Percentiles rank a stretch among this genome's conserved stretches.
Evolutionary conservation across 169 alveolate genomes (phyloP).

Genomic region (Toxoplasma gondii): DNA sequence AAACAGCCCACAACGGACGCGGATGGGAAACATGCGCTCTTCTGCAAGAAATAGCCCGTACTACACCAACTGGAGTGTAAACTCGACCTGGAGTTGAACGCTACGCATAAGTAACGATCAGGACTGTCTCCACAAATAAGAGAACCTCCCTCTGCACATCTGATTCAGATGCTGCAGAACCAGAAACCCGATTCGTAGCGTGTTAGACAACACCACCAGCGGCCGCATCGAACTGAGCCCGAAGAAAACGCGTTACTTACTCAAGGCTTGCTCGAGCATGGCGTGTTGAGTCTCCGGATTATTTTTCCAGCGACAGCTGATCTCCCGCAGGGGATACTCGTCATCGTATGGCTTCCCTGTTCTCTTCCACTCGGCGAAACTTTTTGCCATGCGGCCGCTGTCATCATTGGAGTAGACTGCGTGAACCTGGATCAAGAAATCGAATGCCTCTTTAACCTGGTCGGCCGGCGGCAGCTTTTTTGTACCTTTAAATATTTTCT

Average conservation of each 20-base stretch:
- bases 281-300: background rate
- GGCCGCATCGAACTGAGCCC: no score
- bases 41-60: no score
- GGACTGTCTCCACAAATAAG: no score
- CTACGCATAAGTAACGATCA: no score
- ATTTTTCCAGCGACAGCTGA: background rate
- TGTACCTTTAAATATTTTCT: background rate
- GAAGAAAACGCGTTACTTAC: background rate
- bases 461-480: background rate
- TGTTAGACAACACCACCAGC: no score
- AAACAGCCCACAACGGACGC: background rate
- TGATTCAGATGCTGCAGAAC: no score
- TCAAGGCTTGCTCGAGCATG: background rate
- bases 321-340: background rate
- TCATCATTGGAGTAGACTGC: background rate
- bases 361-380: background rate
- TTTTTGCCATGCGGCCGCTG: background rate
- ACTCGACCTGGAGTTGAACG: no score
- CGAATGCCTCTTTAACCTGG: constrained; percentile 7
- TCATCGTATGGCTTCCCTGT: background rate
- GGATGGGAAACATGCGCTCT: background rate
- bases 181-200: no score
- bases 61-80: no score
- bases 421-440: background rate
- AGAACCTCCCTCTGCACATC: no score